Conservation (phyloP, 768 basidiomycete species). For the Pisolithus marmoratus region DNA sequence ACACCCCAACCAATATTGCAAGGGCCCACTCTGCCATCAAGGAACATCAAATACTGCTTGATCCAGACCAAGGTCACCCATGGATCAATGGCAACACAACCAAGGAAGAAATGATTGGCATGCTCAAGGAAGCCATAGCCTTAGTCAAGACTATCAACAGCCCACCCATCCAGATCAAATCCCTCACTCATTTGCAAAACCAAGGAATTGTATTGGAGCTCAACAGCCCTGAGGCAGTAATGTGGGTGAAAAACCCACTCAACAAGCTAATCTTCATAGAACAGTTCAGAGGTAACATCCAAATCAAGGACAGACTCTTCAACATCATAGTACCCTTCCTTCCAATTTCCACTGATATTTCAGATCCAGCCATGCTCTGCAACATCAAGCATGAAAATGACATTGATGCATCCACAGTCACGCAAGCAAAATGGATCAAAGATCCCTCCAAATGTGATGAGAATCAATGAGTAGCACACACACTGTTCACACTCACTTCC, state of each 20-base stretch:
- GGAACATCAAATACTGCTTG: no score
- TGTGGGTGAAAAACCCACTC: no score
- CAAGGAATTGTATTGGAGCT: constrained; percentile 12
- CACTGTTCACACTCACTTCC: constrained; percentile 15
- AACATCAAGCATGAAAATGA: constrained; percentile 13
- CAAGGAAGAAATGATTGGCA: no score
- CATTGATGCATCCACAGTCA: constrained; percentile 4
- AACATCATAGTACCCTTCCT: constrained; percentile 18
- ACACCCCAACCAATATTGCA: no score
- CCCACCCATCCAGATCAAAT: no score
- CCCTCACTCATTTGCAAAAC: no score
- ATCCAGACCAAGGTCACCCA: no score
- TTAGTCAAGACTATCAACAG: no score
- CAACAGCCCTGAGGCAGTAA: neutral
- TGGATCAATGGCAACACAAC: no score
- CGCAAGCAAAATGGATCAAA: constrained; percentile 23
- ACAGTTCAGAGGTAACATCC: neutral
- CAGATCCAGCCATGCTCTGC: neutral
- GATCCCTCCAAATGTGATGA: constrained; percentile 5
- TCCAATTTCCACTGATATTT: constrained; percentile 11
- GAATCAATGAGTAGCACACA: constrained; percentile 19
- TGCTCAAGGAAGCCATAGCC: no score
- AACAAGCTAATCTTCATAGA: no score
- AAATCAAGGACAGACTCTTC: constrained; percentile 1
- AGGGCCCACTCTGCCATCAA: no score